Base-by-base conservation (phyloP, 2,329 filamentous ascomycete genomes). In the Hypomyces rosellus region DNA sequence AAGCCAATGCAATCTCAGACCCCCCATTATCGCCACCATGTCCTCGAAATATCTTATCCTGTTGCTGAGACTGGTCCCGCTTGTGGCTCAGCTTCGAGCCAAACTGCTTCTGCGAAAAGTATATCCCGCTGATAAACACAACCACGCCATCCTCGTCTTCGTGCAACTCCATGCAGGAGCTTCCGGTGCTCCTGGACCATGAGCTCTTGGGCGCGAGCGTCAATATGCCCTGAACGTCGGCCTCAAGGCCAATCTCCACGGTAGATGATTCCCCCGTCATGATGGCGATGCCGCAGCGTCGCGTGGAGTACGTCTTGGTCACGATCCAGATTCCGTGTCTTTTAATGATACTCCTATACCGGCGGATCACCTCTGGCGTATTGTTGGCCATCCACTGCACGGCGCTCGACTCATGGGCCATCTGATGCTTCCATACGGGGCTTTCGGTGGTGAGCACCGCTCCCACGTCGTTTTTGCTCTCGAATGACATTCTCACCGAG, bases 81-180 rank as follows among this genome's bases (percentile, higher is more conserved):
- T 3, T 30, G 6, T 30, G 25, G 25, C 25, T 11, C 25, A 30
- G 25, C 38, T 18, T 14, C 18, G 40, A 45, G 5, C 30, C 7
- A 18, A 50, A 39, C 14, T 46, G 30, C 15, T 38, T 36, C 20
- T 49, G 43, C 6, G 49, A 22, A 43, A 51, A 51, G 44, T 47
- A 51, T 18, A 51, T 44, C 6, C 49, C 44, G n/a, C 49, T 51
- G n/a, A 51, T 47, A 20, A 51, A 51, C 12, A 40, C 39, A n/a
- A 51, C 49, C 7, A 51, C 44, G 14, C 45, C 49, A 14, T 43
- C 16, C 11, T 51, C 44, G n/a, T 47, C 49, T 14, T 51, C 44
- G 14, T 51, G 49, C 9, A 51, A 16, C 39, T 47, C 49, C 44
- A 20, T 46, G 18, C 44, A 46, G 44, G 15, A 34, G 25, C 22